phyloP scores from a whole-genome alignment of 23 red algal species.

The Cyanidioschyzon merolae region DNA sequence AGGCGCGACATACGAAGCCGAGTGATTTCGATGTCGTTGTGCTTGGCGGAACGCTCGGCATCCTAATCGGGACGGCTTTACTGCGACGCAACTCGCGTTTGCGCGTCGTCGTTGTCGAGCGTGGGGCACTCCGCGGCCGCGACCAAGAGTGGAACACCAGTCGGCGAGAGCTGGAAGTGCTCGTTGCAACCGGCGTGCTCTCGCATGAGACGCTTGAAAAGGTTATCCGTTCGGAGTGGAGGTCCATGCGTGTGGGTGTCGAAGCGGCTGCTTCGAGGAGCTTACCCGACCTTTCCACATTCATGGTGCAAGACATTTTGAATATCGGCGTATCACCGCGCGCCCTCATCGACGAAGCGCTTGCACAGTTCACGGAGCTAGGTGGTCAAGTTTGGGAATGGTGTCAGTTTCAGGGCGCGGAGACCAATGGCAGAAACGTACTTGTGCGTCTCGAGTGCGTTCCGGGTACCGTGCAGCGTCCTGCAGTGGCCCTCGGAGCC shows the following conservation, averaged over 20 bases:
- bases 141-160: constrained; percentile 85
- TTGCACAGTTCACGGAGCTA: constrained; percentile 18
- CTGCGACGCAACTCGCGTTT: constrained; percentile 22
- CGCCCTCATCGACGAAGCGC: constrained; percentile 28
- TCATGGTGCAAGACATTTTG: constrained; percentile 42
- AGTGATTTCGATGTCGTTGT: constrained; percentile 50
- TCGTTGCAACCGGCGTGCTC: constrained; percentile 35
- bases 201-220: constrained; percentile 31
- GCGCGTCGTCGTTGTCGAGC: constrained; percentile 53
- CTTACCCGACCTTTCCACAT: not conserved
- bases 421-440: not conserved
- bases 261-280: not conserved
- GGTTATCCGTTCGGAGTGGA: constrained; percentile 38
- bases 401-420: not conserved
- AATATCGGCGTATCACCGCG: constrained; percentile 69
- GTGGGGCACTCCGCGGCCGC: constrained; percentile 42
- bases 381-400: constrained; percentile 52
- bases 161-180: constrained; percentile 40
- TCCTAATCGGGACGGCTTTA: constrained; percentile 62
- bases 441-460: not conserved
- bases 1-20: not conserved
- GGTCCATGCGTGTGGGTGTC: constrained; percentile 58
- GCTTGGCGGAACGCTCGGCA: constrained; percentile 71
- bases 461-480: not conserved
- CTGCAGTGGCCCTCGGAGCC: not conserved